Base-by-base conservation (phyloP, 345 rosid species). In the Eucalyptus polybractea region DNA sequence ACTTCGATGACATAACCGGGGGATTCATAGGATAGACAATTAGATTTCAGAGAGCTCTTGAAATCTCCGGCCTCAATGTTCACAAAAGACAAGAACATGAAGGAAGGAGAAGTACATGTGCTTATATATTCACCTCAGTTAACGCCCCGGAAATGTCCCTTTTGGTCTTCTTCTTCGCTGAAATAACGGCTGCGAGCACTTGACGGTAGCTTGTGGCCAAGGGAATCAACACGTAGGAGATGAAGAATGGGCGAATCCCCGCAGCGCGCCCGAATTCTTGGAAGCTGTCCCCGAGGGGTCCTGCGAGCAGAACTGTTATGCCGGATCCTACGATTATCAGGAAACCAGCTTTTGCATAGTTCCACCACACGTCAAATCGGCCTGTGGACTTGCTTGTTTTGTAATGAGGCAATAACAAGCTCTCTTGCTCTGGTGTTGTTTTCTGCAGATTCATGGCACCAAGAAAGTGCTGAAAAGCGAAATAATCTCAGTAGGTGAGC, bases 221-320 rank as follows among this genome's bases (percentile, higher is more conserved):
- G 37, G 96, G 96, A 56, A 93, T 33, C n/a, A 93, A 80, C 44
- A 93, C 88, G 56, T 94, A 94, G 2, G 95, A 90, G 27, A 92
- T 87, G 50, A 91, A 60, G 89, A 93, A 94, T 6, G 94, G 93
- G 11, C 92, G 92, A 22, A 93, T 89, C 53, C 90, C 89, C 6
- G 62, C 90, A 4, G 93, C 91, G 3, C 91, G 42, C 8, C 94
- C 88, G 45, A 93, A 91, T 5, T 88, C 91, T 24, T 87, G n/a
- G 25, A 94, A 22, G 62, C 89, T 89, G 65, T 49, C 7, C 90
- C 90, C 91, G 31, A 93, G 88, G 11, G 96, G 95, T 21, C 33
- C 50, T 31, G 90, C 92, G 15, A 94, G 91, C 86, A 91, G 37
- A 37, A 88, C 29, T 10, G 91, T 44, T 60, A 92, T 85, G 7